Base-by-base conservation (phyloP, 2,329 filamentous ascomycete genomes). In the Elsinoe arachidis region DNA sequence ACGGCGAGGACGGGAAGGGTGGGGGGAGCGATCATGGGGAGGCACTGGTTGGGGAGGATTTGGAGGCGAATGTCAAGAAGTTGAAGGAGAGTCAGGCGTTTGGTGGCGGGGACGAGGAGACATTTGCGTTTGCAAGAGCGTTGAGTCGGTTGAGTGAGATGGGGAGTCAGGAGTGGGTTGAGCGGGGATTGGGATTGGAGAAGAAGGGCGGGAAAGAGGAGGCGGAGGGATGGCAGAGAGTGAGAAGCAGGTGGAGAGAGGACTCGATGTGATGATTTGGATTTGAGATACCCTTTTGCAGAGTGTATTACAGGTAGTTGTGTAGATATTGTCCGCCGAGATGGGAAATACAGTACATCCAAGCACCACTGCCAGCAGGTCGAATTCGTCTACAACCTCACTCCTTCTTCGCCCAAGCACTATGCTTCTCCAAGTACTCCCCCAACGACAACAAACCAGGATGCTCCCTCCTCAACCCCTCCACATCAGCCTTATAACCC, bases 151-250 rank as follows among this genome's bases (percentile, higher is more conserved):
- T 99, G 60, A 86, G 79, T 56, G 90, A 97, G 73, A 99, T 99
- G 93, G 89, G 90, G 17, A 93, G 89, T 69, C 83, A 84, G 70
- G 87, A 96, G 70, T 99, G 93, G 93, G 88, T 97, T 2, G 92
- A 97, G 73, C 74, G 90, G 12, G 91, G 83, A 0, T 61, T 84
- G 69, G 76, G 85, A 0, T 67, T 88, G 57, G 84, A 88, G 72
- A 75, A 72, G 60, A 73, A 78, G 60, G 85, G 85, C 11, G 85
- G 85, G 2, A 82, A 83, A 74, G 69, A 76, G 61, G 84, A 88
- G 66, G 78, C 76, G 63, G 84, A 87, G 57, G 78, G 76, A 61
- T 88, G 84, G 82, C 74, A 77, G 59, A 85, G 81, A 74, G 79
- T 81, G 26, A 78, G 84, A 65, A 86, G 82, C 66, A 74, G 79